Base-by-base conservation (phyloP, 2,329 filamentous ascomycete species). In the Nothophoma quercina region DNA sequence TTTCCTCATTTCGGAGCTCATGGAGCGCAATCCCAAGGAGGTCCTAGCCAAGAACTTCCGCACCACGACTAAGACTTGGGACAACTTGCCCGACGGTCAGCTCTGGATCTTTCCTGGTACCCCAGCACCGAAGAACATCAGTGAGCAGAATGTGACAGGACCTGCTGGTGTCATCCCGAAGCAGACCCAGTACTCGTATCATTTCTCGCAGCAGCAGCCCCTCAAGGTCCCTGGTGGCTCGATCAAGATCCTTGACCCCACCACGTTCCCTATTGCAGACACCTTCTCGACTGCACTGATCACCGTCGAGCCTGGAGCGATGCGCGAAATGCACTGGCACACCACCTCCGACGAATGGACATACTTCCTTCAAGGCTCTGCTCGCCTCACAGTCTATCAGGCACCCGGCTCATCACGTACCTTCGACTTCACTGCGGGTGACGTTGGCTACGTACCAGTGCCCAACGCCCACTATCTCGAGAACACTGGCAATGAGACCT, bases 301-400 rank as follows among this genome's bases (percentile, higher is more conserved):
- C 8, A 83, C 80, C 2, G 74, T 87, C 25, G 75, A 85, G 60
- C 84, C 85, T 0, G 85, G 85, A n/a, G 84, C 84, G 1, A 83
- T 87, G 82, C 80, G 85, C 18, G 85, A 87, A 64, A 73, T 88
- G 34, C 85, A 87, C 73, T 87, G 85, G 84, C 84, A 87, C 71
- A 81, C 82, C 1, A 78, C 77, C 1, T 80, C 77, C 7, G 84
- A 86, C 65, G 84, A 87, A 68, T 87, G 84, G 84, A 79, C 78
- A 42, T 86, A 82, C 70, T 85, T 87, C 73, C 70, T 86, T 7
- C 68, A 78, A 46, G 85, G 85, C 0, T 78, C 78, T 9, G 85
- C 79, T 0, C 79, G 84, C 8, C 76, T 85, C 29, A 86, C 83
- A 1, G 76, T 85, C 21, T 86, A 81, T 71, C 62, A 74, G 18